Percentiles rank a stretch among this genome's conserved stretches.
Evolutionary conservation across 345 rosid genomes (phyloP).

Genomic region (Populus pruinosa): DNA sequence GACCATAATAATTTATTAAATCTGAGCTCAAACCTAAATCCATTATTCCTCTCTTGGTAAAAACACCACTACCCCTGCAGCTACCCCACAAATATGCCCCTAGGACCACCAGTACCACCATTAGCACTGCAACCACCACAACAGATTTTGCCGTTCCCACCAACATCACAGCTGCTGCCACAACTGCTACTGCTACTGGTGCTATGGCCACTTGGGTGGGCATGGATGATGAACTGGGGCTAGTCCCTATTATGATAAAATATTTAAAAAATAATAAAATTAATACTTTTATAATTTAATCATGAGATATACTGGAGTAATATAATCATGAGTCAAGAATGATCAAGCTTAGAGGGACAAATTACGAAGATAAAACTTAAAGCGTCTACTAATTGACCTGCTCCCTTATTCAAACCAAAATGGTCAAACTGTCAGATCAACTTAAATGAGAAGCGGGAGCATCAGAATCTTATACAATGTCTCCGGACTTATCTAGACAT

Average conservation of each 20-base stretch:
- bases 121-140: constrained; percentile 57
- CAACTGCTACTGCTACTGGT: constrained; percentile 65
- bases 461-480: neutral
- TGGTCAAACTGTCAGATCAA: neutral
- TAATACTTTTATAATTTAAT: constrained; percentile 8
- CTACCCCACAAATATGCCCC: constrained; percentile 84
- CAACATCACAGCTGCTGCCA: constrained; percentile 73
- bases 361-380: neutral
- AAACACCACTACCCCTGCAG: constrained; percentile 66
- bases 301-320: constrained; percentile 13
- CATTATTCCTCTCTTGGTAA: constrained; percentile 51
- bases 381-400: neutral
- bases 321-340: neutral
- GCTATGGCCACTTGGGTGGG: constrained; percentile 79
- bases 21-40: constrained; percentile 57
- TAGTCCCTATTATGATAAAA: constrained; percentile 81
- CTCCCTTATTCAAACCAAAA: neutral
- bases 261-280: constrained; percentile 44
- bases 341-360: neutral
- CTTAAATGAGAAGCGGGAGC: neutral
- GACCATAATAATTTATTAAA: constrained; percentile 13
- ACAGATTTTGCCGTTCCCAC: constrained; percentile 61
- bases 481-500: neutral
- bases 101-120: constrained; percentile 55
- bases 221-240: constrained; percentile 74